Conservation (phyloP, 1,284 basidiomycete species). For the Apiotrichum sp. region DNA sequence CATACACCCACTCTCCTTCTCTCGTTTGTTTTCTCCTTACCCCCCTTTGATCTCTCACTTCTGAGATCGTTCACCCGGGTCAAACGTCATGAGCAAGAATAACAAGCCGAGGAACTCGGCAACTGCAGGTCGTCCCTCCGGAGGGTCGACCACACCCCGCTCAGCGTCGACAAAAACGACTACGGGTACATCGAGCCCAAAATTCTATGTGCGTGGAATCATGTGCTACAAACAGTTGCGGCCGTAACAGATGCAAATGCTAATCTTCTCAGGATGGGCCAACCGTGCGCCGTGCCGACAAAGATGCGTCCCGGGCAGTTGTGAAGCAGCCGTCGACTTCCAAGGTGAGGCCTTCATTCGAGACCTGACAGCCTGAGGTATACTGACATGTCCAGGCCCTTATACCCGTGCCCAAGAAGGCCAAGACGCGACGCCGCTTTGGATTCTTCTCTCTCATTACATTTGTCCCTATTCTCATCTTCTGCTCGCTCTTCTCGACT, state of each 20-base stretch:
- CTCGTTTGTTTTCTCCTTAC: too few species aligned
- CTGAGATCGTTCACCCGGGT: too few species aligned
- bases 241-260: neutral
- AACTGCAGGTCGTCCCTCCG: neutral
- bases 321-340: neutral
- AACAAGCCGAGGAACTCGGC: neutral
- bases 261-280: neutral
- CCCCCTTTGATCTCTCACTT: too few species aligned
- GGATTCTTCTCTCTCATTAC: slow-evolving; percentile 30
- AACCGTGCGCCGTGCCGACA: neutral
- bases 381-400: neutral
- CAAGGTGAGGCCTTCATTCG: neutral
- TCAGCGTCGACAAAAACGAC: neutral
- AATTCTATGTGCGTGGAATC: slow-evolving; percentile 15
- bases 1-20: too few species aligned
- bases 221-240: too few species aligned
- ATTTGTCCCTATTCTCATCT: slow-evolving; percentile 36
- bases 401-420: neutral
- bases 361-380: neutral
- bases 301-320: too few species aligned
- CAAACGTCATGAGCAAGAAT: slow-evolving; percentile 8
- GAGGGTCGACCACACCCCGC: neutral
- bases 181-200: neutral
- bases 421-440: slow-evolving; percentile 14
- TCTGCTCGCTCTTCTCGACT: slow-evolving; percentile 38